Conservation (phyloP, 2,329 filamentous ascomycete species). For the Diplodia corticola region DNA sequence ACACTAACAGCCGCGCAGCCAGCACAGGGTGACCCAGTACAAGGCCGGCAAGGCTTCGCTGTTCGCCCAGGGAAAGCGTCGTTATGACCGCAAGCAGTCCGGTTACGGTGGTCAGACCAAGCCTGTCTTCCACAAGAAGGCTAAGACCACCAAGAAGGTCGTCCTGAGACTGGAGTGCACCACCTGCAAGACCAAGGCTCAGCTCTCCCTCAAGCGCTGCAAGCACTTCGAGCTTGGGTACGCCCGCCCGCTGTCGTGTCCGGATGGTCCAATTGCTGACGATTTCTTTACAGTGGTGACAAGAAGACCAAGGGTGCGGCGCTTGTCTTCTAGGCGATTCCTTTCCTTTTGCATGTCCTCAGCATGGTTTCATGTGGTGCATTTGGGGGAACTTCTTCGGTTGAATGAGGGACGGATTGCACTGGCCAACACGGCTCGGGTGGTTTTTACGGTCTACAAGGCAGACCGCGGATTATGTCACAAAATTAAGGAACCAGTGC, state of each 20-base stretch:
- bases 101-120: conserved; percentile 99
- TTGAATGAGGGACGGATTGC: conserved; percentile 18
- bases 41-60: conserved; percentile 95
- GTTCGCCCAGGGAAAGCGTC: conserved; percentile 98
- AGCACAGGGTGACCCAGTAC: conserved; percentile 95
- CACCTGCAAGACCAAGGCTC: conserved; percentile 95
- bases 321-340: conserved; percentile 91
- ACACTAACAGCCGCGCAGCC: conserved; percentile 75
- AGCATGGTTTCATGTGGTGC: conserved; percentile 27
- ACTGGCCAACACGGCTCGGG: conserved; percentile 2
- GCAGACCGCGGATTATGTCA: conserved; percentile 20
- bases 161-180: conserved; percentile 98
- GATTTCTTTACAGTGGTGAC: conserved; percentile 73
- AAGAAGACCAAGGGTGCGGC: conserved; percentile 99
- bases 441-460: conserved; percentile 14
- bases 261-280: conserved; percentile 8
- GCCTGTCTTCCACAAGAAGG: conserved; percentile 99
- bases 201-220: conserved; percentile 98
- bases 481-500: conserved; percentile 23
- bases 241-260: conserved; percentile 42
- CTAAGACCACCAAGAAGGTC: conserved; percentile 99
- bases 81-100: conserved; percentile 91
- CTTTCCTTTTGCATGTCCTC: conserved; percentile 43
- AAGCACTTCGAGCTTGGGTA: conserved; percentile 99
- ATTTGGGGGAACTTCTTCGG: conserved; percentile 23